Base-by-base conservation (phyloP, 2,329 filamentous ascomycete genomes). In the Hansfordia pulvinata region DNA sequence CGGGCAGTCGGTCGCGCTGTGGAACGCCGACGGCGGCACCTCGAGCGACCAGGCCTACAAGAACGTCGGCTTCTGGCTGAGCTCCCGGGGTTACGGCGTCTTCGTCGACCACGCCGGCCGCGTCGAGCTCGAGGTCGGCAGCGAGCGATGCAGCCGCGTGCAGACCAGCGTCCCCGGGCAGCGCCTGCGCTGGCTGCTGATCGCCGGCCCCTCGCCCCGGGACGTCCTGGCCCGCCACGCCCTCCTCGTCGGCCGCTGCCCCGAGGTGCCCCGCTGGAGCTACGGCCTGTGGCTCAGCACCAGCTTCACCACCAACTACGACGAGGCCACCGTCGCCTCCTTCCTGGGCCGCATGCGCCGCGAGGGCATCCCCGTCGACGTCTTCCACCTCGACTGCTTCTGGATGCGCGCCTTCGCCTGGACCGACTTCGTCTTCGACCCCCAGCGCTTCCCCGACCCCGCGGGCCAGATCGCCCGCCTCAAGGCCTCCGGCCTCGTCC, bases 341-440 rank as follows among this genome's bases (percentile, higher is more conserved):
- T 82, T 82, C 47, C 60, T 82, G 13, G 66, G 78, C 37, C 75
- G 75, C 8, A 81, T 83, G 69, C 64, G 62, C 34, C 56, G 65
- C 25, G 64, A 73, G 2, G 63, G 68, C 23, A 76, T 76, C 10
- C 70, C 73, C 0, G 62, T 83, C 2, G 69, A 76, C 19, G 75
- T 81, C 3, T 82, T 83, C 49, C 78, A 83, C 47, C 83, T 77
- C 36, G 77, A 83, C 44, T 79, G 72, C 47, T 83, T 81, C 60
- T 83, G 76, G 76, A 73, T 83, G 61, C 73, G 74, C 34, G 73
- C 70, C 2, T 82, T 80, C 44, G 69, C 71, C 30, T 83, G 76
- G 77, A 80, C 75, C 31, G 76, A 82, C 46, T 82, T 83, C 36
- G 62, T 73, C 26, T 83, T 81, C 52, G 74, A 78, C 40, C 53